Percentiles rank a stretch among this genome's conserved stretches.
Conservation (phyloP, 164 flowering plant genomes). For the Vitis labrusca region DNA sequence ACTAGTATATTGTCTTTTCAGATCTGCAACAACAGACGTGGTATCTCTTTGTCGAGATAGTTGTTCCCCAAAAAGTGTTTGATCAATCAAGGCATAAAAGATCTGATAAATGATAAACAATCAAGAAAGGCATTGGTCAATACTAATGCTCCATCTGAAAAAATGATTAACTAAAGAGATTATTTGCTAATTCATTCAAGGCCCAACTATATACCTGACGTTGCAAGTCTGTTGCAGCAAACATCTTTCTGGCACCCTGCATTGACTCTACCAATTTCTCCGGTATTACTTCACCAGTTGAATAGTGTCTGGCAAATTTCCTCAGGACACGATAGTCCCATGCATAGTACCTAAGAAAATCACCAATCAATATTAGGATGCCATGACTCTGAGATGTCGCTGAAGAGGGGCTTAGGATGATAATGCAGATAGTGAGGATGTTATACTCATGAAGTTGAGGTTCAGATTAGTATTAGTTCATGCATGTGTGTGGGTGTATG, state of each 20-base stretch:
- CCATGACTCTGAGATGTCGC: background rate
- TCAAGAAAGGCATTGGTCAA: constrained; percentile 3
- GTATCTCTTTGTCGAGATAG: constrained; percentile 45
- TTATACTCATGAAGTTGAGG: too few species aligned
- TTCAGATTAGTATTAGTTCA: too few species aligned
- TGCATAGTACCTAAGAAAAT: constrained; percentile 69
- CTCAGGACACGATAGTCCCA: constrained; percentile 91
- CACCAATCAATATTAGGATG: constrained; percentile 4
- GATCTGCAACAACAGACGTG: constrained; percentile 61
- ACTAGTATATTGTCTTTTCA: constrained; percentile 64
- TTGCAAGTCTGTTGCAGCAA: constrained; percentile 89
- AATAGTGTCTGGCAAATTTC: constrained; percentile 87
- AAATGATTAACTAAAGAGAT: background rate
- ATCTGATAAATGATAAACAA: constrained; percentile 41
- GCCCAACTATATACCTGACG: constrained; percentile 69
- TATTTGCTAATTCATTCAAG: constrained; percentile 3
- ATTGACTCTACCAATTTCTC: constrained; percentile 79
- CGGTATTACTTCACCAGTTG: constrained; percentile 89
- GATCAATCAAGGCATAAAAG: constrained; percentile 79
- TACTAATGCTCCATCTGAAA: background rate
- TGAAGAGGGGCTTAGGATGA: too few species aligned
- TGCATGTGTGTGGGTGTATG: too few species aligned
- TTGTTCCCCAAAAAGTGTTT: constrained; percentile 72
- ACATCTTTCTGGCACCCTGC: constrained; percentile 85
- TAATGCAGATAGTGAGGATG: too few species aligned